phyloP scores from a whole-genome alignment of 768 basidiomycete species.

The Neoboletus magnificus region DNA sequence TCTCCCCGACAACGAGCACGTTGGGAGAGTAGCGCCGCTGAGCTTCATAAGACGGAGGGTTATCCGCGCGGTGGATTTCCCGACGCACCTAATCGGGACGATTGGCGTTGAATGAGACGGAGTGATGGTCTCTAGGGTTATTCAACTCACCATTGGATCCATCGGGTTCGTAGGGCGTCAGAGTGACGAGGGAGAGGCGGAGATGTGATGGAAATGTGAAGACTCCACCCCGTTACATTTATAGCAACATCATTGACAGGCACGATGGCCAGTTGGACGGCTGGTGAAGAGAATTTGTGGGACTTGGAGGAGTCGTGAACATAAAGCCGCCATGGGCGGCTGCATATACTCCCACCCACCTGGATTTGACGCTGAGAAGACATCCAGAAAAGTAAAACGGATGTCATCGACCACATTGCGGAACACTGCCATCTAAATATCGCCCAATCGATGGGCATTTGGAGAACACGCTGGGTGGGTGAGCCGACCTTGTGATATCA shows the following conservation, averaged over 20 bases:
- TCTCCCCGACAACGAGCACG: conserved; percentile 35
- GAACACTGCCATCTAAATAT: conserved; percentile 5
- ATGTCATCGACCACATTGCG: neutral
- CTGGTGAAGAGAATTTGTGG: neutral
- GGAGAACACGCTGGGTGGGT: conserved; percentile 15
- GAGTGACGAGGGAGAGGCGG: neutral
- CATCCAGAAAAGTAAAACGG: conserved; percentile 4
- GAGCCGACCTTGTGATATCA: conserved; percentile 7
- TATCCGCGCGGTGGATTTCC: conserved; percentile 3
- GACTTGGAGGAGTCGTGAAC: neutral
- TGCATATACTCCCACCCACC: conserved; percentile 2
- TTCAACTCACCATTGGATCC: conserved; percentile 12
- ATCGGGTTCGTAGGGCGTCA: neutral
- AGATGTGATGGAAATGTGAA: neutral
- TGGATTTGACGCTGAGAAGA: neutral
- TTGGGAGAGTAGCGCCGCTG: conserved; percentile 33
- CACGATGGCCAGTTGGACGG: neutral
- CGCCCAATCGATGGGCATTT: conserved; percentile 12
- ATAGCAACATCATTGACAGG: conserved; percentile 8
- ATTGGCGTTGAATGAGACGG: conserved; percentile 3
- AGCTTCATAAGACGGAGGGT: conserved; percentile 17
- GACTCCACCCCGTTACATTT: conserved; percentile 8
- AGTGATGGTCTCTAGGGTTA: neutral
- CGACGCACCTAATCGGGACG: conserved; percentile 12
- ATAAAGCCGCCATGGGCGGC: conserved; percentile 15